Evolutionary conservation across 805 yeast genomes (phyloP), one percentile per base, ranked within the genome.

Genomic region (Wickerhamiella slavikovae): DNA sequence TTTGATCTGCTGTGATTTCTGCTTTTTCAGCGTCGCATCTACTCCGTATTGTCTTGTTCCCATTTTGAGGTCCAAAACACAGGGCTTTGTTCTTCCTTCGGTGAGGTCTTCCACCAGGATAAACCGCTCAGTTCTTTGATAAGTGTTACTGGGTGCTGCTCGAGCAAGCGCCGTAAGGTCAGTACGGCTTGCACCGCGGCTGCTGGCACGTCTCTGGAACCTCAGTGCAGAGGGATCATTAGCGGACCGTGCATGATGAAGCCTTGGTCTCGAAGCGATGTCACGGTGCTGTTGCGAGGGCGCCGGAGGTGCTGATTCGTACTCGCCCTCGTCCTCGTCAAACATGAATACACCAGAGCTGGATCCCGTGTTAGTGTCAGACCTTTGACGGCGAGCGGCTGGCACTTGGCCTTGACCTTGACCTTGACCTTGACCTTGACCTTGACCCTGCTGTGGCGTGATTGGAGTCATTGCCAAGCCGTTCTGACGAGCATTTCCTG

Each of bases 21-120:
- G 74, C 51, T 89, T 89, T 28, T 68, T 54, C 10, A 54, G 49
- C 4, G 62, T 60, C 0, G 96, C 95, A 38, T 82, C 93, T n/a
- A 85, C 74, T 7, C 99, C 98, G 44, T 89, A 89, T 52, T 89
- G 99, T 34, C 99, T 62, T 0, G 99, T 85, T 1, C 99, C 99
- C 96, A 89, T 89, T 48, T 89, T 89, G 42, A 89, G 58, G 52
- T 89, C 99, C 29, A 89, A 55, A 1, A 85, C 96, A 47, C 94
- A 83, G 1, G 98, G 95, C 38, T 65, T 66, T 18, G 53, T 57
- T 71, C 85, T 69, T 15, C 79, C 78, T 31, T 71, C 64, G 0
- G 96, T 89, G 28, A 89, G 55, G 54, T 89, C 99, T 47, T 91
- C 98, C 29, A 89, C 57, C 7, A 89, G 52, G 22, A 89, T 73